Evolutionary conservation across 345 rosid species (phyloP).

Genomic region (Kernera saxatilis): DNA sequence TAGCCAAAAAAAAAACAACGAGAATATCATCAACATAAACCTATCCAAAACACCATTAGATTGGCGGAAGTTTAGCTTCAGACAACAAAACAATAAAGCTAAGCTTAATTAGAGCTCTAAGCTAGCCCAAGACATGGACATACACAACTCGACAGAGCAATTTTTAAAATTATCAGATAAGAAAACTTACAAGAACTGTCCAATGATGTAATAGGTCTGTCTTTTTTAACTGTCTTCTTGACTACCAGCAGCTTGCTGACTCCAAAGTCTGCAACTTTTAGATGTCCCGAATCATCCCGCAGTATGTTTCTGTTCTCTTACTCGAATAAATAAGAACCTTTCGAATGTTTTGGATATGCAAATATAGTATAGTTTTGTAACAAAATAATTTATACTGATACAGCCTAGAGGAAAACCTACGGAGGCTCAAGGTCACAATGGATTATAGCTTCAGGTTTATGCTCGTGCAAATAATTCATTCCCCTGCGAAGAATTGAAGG

Average conservation of each 20-base stretch:
- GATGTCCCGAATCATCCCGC: constrained; percentile 91
- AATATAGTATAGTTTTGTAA: background rate
- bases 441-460: constrained; percentile 77
- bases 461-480: constrained; percentile 79
- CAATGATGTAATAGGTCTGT: constrained; percentile 41
- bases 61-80: background rate
- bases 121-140: background rate
- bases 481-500: constrained; percentile 51
- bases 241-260: constrained; percentile 68
- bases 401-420: constrained; percentile 44
- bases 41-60: background rate
- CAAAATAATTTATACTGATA: background rate
- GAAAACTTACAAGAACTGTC: constrained; percentile 59
- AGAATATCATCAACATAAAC: background rate
- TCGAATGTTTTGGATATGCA: constrained; percentile 21
- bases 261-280: constrained; percentile 97
- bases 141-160: background rate
- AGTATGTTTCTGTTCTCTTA: constrained; percentile 85
- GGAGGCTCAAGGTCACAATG: constrained; percentile 84
- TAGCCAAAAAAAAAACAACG: background rate
- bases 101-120: background rate
- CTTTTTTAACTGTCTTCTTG: constrained; percentile 56
- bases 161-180: background rate
- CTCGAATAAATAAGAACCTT: constrained; percentile 38
- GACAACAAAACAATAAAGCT: background rate